Evolutionary conservation across 2,329 filamentous ascomycete species (phyloP), one percentile per base, ranked within the genome.

Genomic region (Talaromyces funiculosus): DNA sequence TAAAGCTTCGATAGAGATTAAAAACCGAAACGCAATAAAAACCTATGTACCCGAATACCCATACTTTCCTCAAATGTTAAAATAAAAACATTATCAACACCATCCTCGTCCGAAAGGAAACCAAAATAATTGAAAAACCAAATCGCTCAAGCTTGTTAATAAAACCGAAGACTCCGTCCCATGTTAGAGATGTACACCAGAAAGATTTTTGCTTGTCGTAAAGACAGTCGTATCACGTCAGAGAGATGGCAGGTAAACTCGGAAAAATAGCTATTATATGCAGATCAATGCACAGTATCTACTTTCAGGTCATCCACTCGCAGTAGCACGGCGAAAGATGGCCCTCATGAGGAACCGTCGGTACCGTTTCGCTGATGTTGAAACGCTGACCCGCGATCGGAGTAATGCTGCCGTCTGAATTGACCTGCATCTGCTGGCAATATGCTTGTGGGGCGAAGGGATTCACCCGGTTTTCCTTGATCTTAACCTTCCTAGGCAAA

Each of bases 341-440:
- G 9, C 31, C 29, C n/a, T 38, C 26, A 20, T 51, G 47, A 35
- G 53, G 4, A 29, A 18, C 37, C 4, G 74, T 70, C 61, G 72
- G 33, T 33, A 31, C 33, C 8, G 57, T 64, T 61, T 75, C 74
- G 49, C 74, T 68, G 56, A 77, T 70, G 29, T 68, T 60, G 53
- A 74, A 66, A 22, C 67, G 66, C n/a, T 67, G 63, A 16, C 65
- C 67, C 3, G 67, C 67, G 18, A 71, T 65, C 29, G 70, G 63
- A 9, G 62, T 61, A 14, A 82, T 69, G 8, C 71, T 66, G 31
- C 81, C 81, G 64, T 85, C 76, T 53, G 81, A 72, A 59, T 84
- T 73, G 12, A 89, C 77, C 63, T 82, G 77, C 80, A 87, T 87
- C 68, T 87, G 82, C 67, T 87, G 80, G 67, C 86, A 89, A 69